Conservation (phyloP, 371 early-diverging fungal genomes). For the Blastocladiella emersonii region DNA sequence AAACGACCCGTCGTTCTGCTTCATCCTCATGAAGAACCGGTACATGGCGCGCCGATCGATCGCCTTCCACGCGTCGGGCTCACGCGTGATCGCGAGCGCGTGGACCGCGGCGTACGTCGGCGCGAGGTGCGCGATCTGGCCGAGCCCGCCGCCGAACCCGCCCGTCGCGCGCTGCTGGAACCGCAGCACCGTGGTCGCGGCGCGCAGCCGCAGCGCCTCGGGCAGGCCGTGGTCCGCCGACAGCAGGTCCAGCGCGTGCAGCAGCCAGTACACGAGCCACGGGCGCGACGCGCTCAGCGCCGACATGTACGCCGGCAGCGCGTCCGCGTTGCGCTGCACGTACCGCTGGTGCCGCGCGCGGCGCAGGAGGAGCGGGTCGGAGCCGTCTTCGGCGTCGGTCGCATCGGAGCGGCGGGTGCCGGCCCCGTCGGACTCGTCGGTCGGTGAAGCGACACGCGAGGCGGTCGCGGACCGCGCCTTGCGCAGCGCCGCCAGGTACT, state of each 20-base stretch:
- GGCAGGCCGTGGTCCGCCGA: constrained; percentile 19
- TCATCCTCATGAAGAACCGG: constrained; percentile 61
- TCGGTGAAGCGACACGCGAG: too few species aligned
- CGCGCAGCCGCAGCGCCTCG: constrained; percentile 17
- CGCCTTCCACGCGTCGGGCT: constrained; percentile 49
- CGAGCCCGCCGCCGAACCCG: constrained; percentile 73
- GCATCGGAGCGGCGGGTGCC: not conserved
- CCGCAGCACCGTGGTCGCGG: constrained; percentile 41
- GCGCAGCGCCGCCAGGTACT: too few species aligned
- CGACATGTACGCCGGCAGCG: constrained; percentile 43
- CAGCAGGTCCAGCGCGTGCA: constrained; percentile 67
- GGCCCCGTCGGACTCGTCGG: not conserved
- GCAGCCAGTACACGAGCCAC: constrained; percentile 84
- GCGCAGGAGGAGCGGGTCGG: constrained; percentile 17
- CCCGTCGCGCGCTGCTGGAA: constrained; percentile 57
- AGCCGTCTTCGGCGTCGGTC: not conserved
- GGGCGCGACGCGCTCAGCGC: constrained; percentile 77
- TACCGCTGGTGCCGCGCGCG: constrained; percentile 42
- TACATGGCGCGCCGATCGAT: constrained; percentile 48
- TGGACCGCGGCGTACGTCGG: constrained; percentile 76
- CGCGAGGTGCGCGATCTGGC: constrained; percentile 66
- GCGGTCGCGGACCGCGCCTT: too few species aligned
- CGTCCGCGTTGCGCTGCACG: constrained; percentile 29
- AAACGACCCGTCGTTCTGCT: constrained; percentile 82
- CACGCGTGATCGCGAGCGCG: constrained; percentile 54